Evolutionary conservation across 2,329 filamentous ascomycete species (phyloP), one percentile per base, ranked within the genome.

Genomic region (Lojkania enalia): DNA sequence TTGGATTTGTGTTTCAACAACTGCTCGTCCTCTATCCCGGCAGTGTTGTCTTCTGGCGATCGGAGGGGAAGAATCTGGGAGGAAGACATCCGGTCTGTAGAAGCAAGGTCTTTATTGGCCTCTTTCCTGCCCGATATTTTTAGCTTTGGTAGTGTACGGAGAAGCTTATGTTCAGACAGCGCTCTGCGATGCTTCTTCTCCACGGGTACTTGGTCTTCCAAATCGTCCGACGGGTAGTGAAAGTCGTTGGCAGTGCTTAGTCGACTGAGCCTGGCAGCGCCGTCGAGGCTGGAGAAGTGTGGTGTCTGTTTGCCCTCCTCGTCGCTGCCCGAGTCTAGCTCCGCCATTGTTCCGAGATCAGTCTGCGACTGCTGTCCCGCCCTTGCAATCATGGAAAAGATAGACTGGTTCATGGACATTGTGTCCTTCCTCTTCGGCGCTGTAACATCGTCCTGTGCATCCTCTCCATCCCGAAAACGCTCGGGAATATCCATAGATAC

Each of bases 341-440:
- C 86, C 61, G 90, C 87, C 67, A 94, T 92, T 47, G 87, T 81
- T 67, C 88, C 85, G 63, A 95, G 90, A 70, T 95, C 87, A 39
- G 87, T 85, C 47, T 83, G 84, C 20, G 89, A 91, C 48, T 83
- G 84, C 27, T 89, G 90, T 5, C 90, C 89, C 27, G 90, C 90
- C 13, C 90, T 89, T 5, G 91, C 88, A 55, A 97, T 91, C 72
- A 97, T 82, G 42, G 90, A 90, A 68, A 96, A 95, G 43, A 97
- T 85, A 54, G 89, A 95, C 76, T 96, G 91, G 70, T 96, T 94
- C 84, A 95, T 89, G 62, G 90, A 89, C 49, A 77, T 72, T 36
- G 74, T 64, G 32, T 74, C 71, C 40, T 71, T 69, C 43, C 53
- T 59, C 56, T 75, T 77, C 2, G 79, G 76, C 39, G 80, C 80